Base-by-base conservation (phyloP, 768 basidiomycete species). In the Pleurotus sapidus region DNA sequence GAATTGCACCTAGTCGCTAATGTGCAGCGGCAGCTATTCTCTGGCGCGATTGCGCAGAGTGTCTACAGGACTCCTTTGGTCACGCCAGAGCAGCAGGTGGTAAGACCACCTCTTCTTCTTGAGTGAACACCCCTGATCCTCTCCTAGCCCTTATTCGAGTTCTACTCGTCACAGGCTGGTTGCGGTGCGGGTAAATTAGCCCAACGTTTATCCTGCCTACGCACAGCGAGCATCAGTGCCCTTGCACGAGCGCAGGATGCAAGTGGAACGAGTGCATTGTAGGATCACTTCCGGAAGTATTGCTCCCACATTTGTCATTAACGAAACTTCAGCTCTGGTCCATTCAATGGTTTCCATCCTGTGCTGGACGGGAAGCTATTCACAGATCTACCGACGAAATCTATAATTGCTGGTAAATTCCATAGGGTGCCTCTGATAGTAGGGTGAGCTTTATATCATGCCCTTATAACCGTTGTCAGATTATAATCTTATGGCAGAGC, bases 41-140 rank as follows among this genome's bases (percentile, higher is more conserved):
- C 72, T 9, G 73, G 72, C 11, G 86, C 81, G 7, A 87, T 88
- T 60, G 82, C 78, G 1, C 86, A 88, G 66, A 87, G 84, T 61
- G 78, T 86, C 18, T 84, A 73, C 60, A 70, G 86, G 15, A 71
- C 76, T 0, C 80, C 83, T 3, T 53, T 86, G 46, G 77, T 84
- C 0, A 70, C 71, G 1, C 78, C 81, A 0, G 78, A 81, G 55
- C 73, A 86, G 63, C 80, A 82, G 57, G 65, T 73, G 70, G 85
- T 87, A 49, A n/a, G 69, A 61, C 11, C 11, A 24, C 50, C 20
- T 12, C 6, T 50, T 39, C 37, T 46, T 23, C 27, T n/a, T 5
- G 24, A 55, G 9, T 7, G 37, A 38, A 15, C 14, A 4, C 20
- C 46, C 15, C 50, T 37, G 50, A 46, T 38, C 42, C 37, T 43